phyloP scores from a whole-genome alignment of 805 yeast species.

The Yamadazyma ubonensis region DNA sequence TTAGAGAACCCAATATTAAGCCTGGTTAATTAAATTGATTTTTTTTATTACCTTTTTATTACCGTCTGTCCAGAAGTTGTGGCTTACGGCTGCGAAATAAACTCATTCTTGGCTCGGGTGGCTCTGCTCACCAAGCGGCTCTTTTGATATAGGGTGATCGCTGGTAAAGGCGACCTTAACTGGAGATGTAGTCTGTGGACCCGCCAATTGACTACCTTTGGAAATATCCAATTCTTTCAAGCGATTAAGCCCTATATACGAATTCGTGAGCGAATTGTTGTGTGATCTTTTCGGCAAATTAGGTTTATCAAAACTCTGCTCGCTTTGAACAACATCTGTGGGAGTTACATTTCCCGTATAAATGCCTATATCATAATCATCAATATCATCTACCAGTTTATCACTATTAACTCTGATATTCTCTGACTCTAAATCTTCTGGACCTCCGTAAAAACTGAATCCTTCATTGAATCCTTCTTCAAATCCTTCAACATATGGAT shows the following conservation, averaged over 20 bases:
- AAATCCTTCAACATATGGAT: slow-evolving; percentile 26
- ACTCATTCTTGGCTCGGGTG: too few species aligned
- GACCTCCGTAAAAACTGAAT: slow-evolving; percentile 5
- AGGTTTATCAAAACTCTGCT: slow-evolving; percentile 29
- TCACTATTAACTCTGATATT: slow-evolving; percentile 1
- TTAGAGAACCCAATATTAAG: too few species aligned
- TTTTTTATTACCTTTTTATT: too few species aligned
- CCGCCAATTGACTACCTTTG: too few species aligned
- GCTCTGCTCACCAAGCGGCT: too few species aligned
- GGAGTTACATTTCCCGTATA: slow-evolving; percentile 5
- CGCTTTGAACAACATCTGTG: too few species aligned
- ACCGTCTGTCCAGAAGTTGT: too few species aligned
- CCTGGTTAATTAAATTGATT: too few species aligned
- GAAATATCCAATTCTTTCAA: slow-evolving; percentile 30
- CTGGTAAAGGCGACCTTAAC: too few species aligned
- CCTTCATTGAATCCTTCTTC: neutral
- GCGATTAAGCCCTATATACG: slow-evolving; percentile 39
- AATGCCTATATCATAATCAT: slow-evolving; percentile 7
- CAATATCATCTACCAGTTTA: slow-evolving; percentile 1
- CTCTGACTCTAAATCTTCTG: neutral
- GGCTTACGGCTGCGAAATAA: too few species aligned
- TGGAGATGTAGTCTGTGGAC: too few species aligned
- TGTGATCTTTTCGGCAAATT: slow-evolving; percentile 34
- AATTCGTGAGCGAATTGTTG: slow-evolving; percentile 29
- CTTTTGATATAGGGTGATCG: too few species aligned